Conservation (phyloP, 2,329 filamentous ascomycete genomes). For the Aspergillus melleus region DNA sequence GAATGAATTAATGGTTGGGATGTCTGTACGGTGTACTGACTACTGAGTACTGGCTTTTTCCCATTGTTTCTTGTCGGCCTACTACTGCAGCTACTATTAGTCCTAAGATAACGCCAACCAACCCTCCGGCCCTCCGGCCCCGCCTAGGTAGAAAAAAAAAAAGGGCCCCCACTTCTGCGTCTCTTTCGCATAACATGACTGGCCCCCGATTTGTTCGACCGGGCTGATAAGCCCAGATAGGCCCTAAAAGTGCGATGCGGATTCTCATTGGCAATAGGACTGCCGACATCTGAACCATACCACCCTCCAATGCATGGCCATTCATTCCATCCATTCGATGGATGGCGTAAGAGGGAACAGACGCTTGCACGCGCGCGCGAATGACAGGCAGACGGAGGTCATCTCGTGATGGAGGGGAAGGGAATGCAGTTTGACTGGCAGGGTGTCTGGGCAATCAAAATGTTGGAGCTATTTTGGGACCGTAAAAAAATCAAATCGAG, state of each 20-base stretch:
- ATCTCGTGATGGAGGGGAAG: neutral
- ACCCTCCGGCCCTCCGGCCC: slow-evolving; percentile 1
- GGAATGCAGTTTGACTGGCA: neutral
- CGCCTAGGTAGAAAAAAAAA: slow-evolving; percentile 4
- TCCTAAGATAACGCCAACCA: neutral
- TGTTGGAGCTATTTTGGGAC: slow-evolving; percentile 8
- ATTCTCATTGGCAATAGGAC: slow-evolving; percentile 13
- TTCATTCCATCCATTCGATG: neutral
- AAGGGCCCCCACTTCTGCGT: slow-evolving; percentile 14
- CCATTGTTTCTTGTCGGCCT: neutral
- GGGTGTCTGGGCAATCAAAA: slow-evolving; percentile 6
- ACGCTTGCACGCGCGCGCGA: slow-evolving; percentile 2
- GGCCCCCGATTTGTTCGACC: slow-evolving; percentile 12
- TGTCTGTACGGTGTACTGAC: neutral
- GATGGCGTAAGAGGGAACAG: neutral
- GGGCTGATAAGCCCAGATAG: slow-evolving; percentile 21
- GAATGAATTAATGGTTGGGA: slow-evolving; percentile 1
- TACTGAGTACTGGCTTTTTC: too few species aligned
- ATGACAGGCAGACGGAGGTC: neutral
- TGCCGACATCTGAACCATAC: slow-evolving; percentile 13
- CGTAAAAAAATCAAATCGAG: neutral
- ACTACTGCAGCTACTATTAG: neutral
- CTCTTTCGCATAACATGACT: slow-evolving; percentile 10
- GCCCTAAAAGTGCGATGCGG: slow-evolving; percentile 6
- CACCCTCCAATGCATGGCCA: slow-evolving; percentile 5